A percentile compares a stretch with the other conserved stretches of the same genome.
phyloP scores from a whole-genome alignment of 306 rosid species.

The Abrus precatorius region DNA sequence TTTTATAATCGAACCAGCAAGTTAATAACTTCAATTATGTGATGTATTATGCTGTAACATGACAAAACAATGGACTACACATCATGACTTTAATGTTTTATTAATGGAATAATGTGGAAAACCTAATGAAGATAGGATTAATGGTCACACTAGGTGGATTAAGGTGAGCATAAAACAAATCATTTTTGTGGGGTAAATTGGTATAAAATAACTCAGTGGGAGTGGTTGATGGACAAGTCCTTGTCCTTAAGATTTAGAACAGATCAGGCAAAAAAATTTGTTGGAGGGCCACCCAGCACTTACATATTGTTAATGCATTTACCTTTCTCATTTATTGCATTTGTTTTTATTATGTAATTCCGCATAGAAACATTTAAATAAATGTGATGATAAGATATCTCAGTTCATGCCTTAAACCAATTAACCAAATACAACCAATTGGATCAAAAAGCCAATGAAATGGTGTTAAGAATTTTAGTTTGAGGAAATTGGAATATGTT shows the following conservation, averaged over 20 bases:
- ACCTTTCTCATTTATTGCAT: not conserved
- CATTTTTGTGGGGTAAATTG: conserved; percentile 17
- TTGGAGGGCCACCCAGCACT: conserved; percentile 34
- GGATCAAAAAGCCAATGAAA: conserved; percentile 12
- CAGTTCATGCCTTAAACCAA: conserved; percentile 1
- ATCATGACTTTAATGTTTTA: conserved; percentile 5
- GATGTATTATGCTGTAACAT: conserved; percentile 5
- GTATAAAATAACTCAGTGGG: conserved; percentile 44
- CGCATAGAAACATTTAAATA: conserved; percentile 17
- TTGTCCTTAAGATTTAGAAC: conserved; percentile 10
- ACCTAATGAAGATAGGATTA: conserved; percentile 41
- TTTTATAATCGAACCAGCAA: not conserved
- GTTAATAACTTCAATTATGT: conserved; percentile 17
- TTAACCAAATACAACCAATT: conserved; percentile 25
- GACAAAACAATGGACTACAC: conserved; percentile 38
- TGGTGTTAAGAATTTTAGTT: conserved; percentile 28
- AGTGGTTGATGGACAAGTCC: conserved; percentile 46
- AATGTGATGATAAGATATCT: conserved; percentile 15
- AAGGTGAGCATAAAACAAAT: conserved; percentile 23
- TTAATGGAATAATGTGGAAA: conserved; percentile 40
- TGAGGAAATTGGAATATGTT: conserved; percentile 43
- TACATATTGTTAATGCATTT: not conserved
- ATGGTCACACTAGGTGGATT: conserved; percentile 24
- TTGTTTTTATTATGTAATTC: not conserved
- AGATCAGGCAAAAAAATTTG: conserved; percentile 18